A percentile compares a stretch with the other conserved stretches of the same genome.
phyloP scores from a whole-genome alignment of 164 flowering plant species.

The Pachysandra terminalis region DNA sequence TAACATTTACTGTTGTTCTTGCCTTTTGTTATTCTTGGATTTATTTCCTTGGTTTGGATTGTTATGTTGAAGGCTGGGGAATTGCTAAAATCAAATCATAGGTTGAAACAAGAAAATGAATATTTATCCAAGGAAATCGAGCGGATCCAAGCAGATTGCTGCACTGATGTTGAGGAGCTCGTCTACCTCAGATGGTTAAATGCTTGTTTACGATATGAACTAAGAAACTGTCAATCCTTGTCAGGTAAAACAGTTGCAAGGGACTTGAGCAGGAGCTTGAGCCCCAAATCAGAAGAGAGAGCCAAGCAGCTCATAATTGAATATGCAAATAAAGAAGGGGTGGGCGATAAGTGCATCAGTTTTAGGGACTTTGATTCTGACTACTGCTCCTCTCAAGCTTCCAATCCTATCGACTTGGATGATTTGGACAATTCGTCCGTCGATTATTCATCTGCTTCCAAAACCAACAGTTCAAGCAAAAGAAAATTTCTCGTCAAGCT shows the following conservation, averaged over 20 bases:
- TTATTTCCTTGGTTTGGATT: background rate
- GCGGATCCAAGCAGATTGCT: conserved; percentile 56
- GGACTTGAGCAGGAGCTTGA: conserved; percentile 71
- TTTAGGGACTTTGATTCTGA: conserved; percentile 51
- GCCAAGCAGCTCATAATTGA: conserved; percentile 87
- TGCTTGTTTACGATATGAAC: conserved; percentile 85
- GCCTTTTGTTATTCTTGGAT: background rate
- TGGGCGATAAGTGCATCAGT: conserved; percentile 21
- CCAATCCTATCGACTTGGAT: conserved; percentile 50
- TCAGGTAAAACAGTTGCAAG: conserved; percentile 71
- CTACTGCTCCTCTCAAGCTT: conserved; percentile 50
- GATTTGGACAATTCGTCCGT: conserved; percentile 48
- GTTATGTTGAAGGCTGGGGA: conserved; percentile 40
- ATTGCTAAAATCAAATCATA: conserved; percentile 27
- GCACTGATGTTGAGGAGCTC: conserved; percentile 73
- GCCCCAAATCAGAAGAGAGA: conserved; percentile 78
- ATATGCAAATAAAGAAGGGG: conserved; percentile 61
- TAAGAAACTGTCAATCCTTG: conserved; percentile 59
- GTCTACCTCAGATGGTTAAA: conserved; percentile 94
- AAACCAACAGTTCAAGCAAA: conserved; percentile 28
- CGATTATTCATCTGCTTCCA: conserved; percentile 26
- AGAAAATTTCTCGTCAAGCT: conserved; percentile 54
- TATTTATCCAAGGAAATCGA: conserved; percentile 57
- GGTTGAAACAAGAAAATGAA: conserved; percentile 49
- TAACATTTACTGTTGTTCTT: background rate